Evolutionary conservation across 805 yeast species (phyloP), one percentile per base, ranked within the genome.

Genomic region (Jamesozyma hellenica): DNA sequence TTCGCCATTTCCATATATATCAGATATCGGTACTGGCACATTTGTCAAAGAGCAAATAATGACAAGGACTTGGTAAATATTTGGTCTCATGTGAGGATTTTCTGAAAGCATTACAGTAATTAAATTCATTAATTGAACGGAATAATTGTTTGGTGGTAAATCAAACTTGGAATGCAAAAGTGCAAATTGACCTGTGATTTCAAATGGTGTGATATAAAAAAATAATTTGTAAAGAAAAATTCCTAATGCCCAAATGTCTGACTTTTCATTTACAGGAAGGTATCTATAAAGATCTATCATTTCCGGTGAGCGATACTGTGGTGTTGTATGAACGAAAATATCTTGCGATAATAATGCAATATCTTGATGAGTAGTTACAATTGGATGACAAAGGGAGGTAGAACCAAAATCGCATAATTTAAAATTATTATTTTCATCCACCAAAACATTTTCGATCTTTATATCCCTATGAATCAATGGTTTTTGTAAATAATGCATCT

Each of bases 171-270:
- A 86, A 63, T 84, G 92, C 41, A 90, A 64, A 32, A 90, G 84
- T 7, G 95, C 95, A 50, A 85, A 70, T 49, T 85, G 95, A 36
- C 86, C 85, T 32, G 82, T 79, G 39, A 64, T 49, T 62, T 90
- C 98, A 60, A 92, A 90, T 1, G 98, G 98, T 1, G 98, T 90
- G 1, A 83, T 88, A 62, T 84, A 90, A 63, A 82, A 90, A 63
- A 96, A 82, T 45, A 90, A 68, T 59, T 92, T 90, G 67, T 85
- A 90, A 36, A 92, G 67, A 45, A 90, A 83, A 26, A 92, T 79
- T 6, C 98, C 98, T 37, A 90, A 65, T 0, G 98, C 98, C 98
- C 98, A 90, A 37, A 90, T 84, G 64, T 90, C 98, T 9, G 92
- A 72, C 61, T 87, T 86, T 52, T 88, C 94, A 61, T 90, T 94